These are phyloP conservation scores for Chlamydomonas asymmetrica DNA, from an alignment of 139 green algal species.

Conservation along the genomic window DNA sequence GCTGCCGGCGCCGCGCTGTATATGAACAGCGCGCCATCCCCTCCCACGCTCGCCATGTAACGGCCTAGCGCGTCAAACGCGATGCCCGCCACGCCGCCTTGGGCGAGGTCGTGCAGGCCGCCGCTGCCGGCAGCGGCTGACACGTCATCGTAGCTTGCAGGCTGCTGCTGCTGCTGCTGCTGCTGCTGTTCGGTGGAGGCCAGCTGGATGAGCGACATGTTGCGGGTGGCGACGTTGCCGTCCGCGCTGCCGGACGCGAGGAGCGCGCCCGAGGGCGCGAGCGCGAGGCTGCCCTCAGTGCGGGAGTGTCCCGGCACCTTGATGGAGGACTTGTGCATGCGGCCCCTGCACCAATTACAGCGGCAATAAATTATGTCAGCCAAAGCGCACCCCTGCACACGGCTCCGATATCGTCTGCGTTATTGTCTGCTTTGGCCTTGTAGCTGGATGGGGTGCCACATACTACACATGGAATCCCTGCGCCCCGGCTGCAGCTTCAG, in stretches of 20 bases:
- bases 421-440: no score
- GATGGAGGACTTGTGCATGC: conserved; percentile 8
- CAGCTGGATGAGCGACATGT: conserved; percentile 8
- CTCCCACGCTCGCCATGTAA: conserved; percentile 30
- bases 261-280: not conserved
- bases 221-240: conserved; percentile 12
- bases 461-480: no score
- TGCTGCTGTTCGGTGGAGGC: not conserved
- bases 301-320: conserved; percentile 10
- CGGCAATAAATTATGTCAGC: no score
- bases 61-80: conserved; percentile 33
- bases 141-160: not conserved
- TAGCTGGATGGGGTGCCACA: no score
- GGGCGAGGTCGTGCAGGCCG: conserved; percentile 31
- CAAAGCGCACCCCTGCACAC: no score
- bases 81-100: conserved; percentile 19
- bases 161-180: not conserved
- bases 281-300: conserved; percentile 8
- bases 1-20: conserved; percentile 9
- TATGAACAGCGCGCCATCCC: conserved; percentile 31
- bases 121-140: not conserved
- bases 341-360: no score
- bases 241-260: conserved; percentile 17
- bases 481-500: no score
- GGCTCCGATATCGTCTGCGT: no score